Percentiles rank a stretch among this genome's conserved stretches.
Conservation (phyloP, 2,329 filamentous ascomycete genomes). For the Pyrenochaeta sp. region DNA sequence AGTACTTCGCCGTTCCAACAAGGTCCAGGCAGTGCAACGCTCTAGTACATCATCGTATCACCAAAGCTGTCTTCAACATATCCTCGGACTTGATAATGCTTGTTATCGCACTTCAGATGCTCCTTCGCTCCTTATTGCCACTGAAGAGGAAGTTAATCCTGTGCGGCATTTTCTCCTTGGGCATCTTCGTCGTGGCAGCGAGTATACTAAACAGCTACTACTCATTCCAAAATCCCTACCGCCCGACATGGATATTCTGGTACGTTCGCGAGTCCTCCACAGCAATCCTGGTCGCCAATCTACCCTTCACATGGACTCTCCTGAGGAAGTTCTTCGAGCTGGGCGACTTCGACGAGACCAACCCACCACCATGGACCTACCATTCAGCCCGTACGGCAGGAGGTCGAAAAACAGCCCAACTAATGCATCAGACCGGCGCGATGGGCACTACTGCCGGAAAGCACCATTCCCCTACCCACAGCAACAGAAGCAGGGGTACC, state of each 20-base stretch:
- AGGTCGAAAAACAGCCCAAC: slow-evolving; percentile 28
- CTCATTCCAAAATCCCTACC: slow-evolving; percentile 37
- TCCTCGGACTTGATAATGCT: slow-evolving; percentile 58
- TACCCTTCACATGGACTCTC: slow-evolving; percentile 62
- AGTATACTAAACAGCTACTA: slow-evolving; percentile 60
- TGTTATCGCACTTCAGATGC: slow-evolving; percentile 56
- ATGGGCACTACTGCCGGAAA: slow-evolving; percentile 14
- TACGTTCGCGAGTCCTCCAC: slow-evolving; percentile 43
- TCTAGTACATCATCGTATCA: slow-evolving; percentile 49
- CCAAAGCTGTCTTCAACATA: slow-evolving; percentile 54
- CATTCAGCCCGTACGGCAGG: slow-evolving; percentile 40
- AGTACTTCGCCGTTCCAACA: slow-evolving; percentile 63
- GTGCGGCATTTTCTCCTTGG: slow-evolving; percentile 65
- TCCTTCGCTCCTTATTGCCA: slow-evolving; percentile 53
- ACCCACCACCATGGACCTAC: slow-evolving; percentile 41
- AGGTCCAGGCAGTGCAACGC: slow-evolving; percentile 45
- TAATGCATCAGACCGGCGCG: slow-evolving; percentile 15
- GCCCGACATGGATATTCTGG: slow-evolving; percentile 41
- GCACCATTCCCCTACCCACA: slow-evolving; percentile 11
- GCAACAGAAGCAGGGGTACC: slow-evolving; percentile 14
- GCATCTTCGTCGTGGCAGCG: slow-evolving; percentile 59
- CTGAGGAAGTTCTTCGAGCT: slow-evolving; percentile 58
- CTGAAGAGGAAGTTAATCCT: slow-evolving; percentile 63
- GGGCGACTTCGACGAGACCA: slow-evolving; percentile 39
- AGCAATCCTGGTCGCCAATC: slow-evolving; percentile 58